These are phyloP conservation scores for Angomonas desouzai DNA, from an alignment of 208 protist species.

Conservation along the genomic window DNA sequence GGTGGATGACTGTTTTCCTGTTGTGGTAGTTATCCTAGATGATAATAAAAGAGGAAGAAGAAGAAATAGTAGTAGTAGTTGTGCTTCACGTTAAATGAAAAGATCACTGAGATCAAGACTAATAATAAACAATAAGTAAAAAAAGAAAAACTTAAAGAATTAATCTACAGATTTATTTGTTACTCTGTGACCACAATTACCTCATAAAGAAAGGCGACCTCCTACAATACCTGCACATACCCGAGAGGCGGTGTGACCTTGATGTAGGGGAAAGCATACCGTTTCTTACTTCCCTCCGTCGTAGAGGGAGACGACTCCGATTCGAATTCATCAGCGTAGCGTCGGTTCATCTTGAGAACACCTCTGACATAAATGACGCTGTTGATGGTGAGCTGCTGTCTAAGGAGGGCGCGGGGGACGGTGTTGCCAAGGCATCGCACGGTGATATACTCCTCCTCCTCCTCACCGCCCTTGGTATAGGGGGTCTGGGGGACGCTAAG, in stretches of 20 bases:
- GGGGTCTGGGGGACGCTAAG: slow-evolving; percentile 23
- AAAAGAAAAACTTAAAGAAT: neutral
- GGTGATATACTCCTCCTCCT: slow-evolving; percentile 66
- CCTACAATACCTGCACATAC: slow-evolving; percentile 36
- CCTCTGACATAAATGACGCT: slow-evolving; percentile 53
- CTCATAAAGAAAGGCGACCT: neutral
- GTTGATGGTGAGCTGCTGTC: slow-evolving; percentile 44
- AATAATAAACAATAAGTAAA: neutral
- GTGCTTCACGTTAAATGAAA: too few relatives aligned
- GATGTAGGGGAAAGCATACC: slow-evolving; percentile 76
- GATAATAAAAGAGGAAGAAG: too few relatives aligned
- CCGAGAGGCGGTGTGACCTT: slow-evolving; percentile 72
- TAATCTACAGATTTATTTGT: neutral
- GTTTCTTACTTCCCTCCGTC: neutral
- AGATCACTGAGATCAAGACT: neutral
- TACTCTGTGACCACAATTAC: slow-evolving; percentile 3
- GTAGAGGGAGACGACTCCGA: neutral
- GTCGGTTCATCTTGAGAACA: slow-evolving; percentile 69
- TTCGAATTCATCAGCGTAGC: slow-evolving; percentile 47
- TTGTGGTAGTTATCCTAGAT: too few relatives aligned
- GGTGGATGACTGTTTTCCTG: too few relatives aligned
- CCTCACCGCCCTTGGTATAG: slow-evolving; percentile 1
- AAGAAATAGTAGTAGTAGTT: too few relatives aligned
- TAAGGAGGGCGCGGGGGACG: slow-evolving; percentile 37
- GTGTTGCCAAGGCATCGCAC: slow-evolving; percentile 61